These are phyloP conservation scores for Sequoiadendron giganteum DNA, from an alignment of 75 land plant genomes.

Conservation along the genomic window DNA sequence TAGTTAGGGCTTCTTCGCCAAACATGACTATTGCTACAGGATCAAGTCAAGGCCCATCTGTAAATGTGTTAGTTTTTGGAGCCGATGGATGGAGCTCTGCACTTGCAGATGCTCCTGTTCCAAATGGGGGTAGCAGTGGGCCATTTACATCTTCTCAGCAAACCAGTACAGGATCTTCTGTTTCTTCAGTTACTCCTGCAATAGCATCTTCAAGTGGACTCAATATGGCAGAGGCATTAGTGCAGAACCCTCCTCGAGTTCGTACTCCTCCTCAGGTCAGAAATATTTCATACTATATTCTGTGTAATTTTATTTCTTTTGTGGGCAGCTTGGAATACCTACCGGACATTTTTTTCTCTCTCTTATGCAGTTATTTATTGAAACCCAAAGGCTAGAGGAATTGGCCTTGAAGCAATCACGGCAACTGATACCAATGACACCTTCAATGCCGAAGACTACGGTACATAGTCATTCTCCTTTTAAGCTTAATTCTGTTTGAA, in stretches of 20 bases:
- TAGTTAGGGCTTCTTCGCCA: conserved; percentile 58
- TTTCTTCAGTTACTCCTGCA: conserved; percentile 7
- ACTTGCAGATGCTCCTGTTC: conserved; percentile 67
- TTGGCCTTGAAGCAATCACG: conserved; percentile 69
- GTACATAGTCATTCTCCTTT: conserved; percentile 21
- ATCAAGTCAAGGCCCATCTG: conserved; percentile 29
- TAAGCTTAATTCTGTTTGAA: not conserved
- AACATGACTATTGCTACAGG: conserved; percentile 34
- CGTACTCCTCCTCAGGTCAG: conserved; percentile 66
- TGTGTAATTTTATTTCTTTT: not conserved
- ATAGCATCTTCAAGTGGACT: conserved; percentile 27
- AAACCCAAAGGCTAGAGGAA: conserved; percentile 75
- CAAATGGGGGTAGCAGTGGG: conserved; percentile 35
- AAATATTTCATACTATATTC: conserved; percentile 16
- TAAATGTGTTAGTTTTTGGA: conserved; percentile 33
- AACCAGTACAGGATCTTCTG: conserved; percentile 16
- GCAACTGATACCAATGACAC: conserved; percentile 79
- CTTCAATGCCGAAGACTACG: conserved; percentile 59
- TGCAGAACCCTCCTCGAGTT: conserved; percentile 63
- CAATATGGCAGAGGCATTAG: conserved; percentile 92
- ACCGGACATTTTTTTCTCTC: not conserved
- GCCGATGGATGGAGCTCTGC: conserved; percentile 85
- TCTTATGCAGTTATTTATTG: conserved; percentile 47
- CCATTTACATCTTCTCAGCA: conserved; percentile 21
- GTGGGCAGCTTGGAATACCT: not conserved